Base-by-base conservation (phyloP, 2,329 filamentous ascomycete species). In the Neofusicoccum parvum region DNA sequence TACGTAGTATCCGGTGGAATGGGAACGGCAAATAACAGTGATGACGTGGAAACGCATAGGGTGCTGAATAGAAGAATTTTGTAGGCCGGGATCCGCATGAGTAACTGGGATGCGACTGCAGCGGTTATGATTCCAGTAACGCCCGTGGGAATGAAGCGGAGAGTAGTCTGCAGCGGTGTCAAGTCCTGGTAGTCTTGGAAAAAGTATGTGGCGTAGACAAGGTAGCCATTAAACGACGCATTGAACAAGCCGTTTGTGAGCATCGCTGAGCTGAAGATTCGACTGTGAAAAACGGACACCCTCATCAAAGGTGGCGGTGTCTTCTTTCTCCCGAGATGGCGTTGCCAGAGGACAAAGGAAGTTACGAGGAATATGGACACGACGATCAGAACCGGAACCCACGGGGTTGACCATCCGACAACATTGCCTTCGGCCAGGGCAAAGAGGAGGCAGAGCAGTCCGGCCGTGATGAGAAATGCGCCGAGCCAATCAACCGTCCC, bases 91-190 rank as follows among this genome's bases (percentile, higher is more conserved):
- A 89, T 75, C 17, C 83, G 79, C 11, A 81, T 77, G 14, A 89
- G 80, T n/a, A 89, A 75, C 64, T 81, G 80, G 2, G 85, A 85
- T 2, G 85, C 83, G 43, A 84, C 72, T 66, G 84, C 78, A 14
- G 85, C 85, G 1, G 85, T 84, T 23, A 85, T 67, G 12, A 84
- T 72, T 10, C 88, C 88, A 14, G 79, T 79, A 0, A 87, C 79
- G 27, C 88, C 88, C 0, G 86, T 88, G 0, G 88, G 88, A n/a
- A 90, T 80, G 72, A 90, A 90, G 6, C 88, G 86, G 12, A 90
- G 74, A 9, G 87, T 89, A 0, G 88, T 90, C 68, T 89, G 83
- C 23, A 90, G 75, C 0, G 87, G 79, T 1, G 80, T 81, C 2
- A 87, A 80, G 0, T 81, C 83, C 70, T 88, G 87, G 72, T 85